These are phyloP conservation scores for Thyridium curvatum DNA, from an alignment of 2,329 filamentous ascomycete species.

Conservation along the genomic window DNA sequence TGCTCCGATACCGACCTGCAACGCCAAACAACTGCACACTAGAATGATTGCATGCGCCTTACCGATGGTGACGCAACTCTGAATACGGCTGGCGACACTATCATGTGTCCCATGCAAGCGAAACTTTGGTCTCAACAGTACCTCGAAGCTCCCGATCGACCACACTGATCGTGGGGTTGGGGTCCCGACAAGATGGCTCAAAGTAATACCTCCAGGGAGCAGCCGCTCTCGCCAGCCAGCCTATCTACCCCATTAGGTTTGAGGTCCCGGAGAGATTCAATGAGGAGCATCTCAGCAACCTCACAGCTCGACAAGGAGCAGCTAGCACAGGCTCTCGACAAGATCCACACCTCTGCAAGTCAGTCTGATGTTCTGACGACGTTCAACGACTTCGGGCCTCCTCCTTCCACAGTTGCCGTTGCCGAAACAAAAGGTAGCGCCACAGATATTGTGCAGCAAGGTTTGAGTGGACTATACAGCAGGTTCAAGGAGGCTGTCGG, in stretches of 20 bases:
- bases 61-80: too few species aligned
- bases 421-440: conserved; percentile 64
- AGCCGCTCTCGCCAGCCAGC: conserved; percentile 18
- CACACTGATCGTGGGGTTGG: conserved; percentile 1
- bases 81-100: too few species aligned
- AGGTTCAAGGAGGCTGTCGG: conserved; percentile 79
- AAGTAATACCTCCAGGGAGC: conserved; percentile 16
- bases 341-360: conserved; percentile 85
- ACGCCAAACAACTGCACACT: too few species aligned
- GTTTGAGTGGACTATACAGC: conserved; percentile 83
- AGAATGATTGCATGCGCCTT: too few species aligned
- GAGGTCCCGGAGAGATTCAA: conserved; percentile 30
- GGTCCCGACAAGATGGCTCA: conserved; percentile 20
- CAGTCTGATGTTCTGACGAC: conserved; percentile 80
- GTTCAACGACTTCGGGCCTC: conserved; percentile 84
- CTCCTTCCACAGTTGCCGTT: conserved; percentile 50
- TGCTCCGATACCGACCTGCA: too few species aligned
- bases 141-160: background rate
- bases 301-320: conserved; percentile 64
- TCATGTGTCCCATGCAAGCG: too few species aligned
- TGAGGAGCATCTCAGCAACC: conserved; percentile 36
- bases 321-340: conserved; percentile 70
- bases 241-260: conserved; percentile 17
- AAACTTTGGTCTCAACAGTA: too few species aligned
- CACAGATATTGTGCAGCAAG: conserved; percentile 73